These are phyloP conservation scores for Citrus sp. DNA, from an alignment of 345 rosid genomes.

Conservation along the genomic window DNA sequence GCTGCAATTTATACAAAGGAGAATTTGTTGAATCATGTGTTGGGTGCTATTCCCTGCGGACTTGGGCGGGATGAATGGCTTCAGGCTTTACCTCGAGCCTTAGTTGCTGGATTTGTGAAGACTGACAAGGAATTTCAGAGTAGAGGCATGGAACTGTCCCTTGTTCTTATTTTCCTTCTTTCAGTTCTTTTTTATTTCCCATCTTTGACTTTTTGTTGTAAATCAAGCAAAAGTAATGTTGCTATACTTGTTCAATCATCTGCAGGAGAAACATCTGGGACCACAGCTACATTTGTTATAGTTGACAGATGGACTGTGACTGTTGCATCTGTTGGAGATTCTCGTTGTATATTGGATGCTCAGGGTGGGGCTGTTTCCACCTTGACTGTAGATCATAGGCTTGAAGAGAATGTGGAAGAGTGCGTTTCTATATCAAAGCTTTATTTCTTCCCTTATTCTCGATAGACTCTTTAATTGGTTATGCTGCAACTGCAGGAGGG, in stretches of 20 bases:
- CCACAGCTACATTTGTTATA: constrained; percentile 88
- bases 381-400: constrained; percentile 87
- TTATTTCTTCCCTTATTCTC: constrained; percentile 9
- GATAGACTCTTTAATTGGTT: not conserved
- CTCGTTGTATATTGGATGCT: constrained; percentile 80
- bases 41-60: constrained; percentile 69
- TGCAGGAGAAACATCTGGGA: constrained; percentile 83
- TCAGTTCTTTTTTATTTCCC: constrained; percentile 1
- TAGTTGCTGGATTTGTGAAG: constrained; percentile 91
- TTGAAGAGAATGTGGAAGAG: constrained; percentile 87
- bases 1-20: constrained; percentile 84
- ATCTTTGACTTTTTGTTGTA: not conserved
- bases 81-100: constrained; percentile 81
- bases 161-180: constrained; percentile 8
- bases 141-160: constrained; percentile 44
- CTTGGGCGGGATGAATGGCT: constrained; percentile 86
- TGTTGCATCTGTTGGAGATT: constrained; percentile 92
- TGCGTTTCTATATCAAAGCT: constrained; percentile 30
- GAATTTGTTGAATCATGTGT: constrained; percentile 60
- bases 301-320: constrained; percentile 95
- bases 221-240: constrained; percentile 11
- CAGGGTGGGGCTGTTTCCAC: constrained; percentile 66
- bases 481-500: constrained; percentile 54
- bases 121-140: constrained; percentile 93
- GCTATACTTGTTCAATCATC: constrained; percentile 7